Base-by-base conservation (phyloP, 176 grass and related monocot genomes). In the Oryza nivara region DNA sequence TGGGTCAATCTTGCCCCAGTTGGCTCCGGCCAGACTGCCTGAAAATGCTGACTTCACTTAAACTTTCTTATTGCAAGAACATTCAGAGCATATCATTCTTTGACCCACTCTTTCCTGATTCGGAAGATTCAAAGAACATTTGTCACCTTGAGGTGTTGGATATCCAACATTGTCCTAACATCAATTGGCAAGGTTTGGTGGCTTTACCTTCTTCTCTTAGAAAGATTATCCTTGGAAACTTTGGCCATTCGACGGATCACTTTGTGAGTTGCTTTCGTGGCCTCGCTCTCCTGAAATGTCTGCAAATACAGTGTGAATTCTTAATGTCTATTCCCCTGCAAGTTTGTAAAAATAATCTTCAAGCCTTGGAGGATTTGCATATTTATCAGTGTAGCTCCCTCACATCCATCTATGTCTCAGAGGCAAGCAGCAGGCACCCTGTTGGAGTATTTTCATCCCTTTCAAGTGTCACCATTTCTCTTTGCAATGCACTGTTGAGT, bases 21-120 rank as follows among this genome's bases (percentile, higher is more conserved):
- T 40, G 67, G 67, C 38, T 40, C 38, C 38, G 38, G 38, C 38
- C 6, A 40, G 38, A 40, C 6, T 40, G 36, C 36, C 0, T 38
- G 38, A 40, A 40, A 40, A 40, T 40, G 38, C 7, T 40, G 38
- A 8, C 15, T 70, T 40, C 67, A 4, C 34, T 70, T 70, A 2
- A 10, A 11, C 9, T 70, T 40, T 4, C 0, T 0, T 0, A 0
- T 0, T 70, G 67, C 43, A 2, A 10, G 10, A 0, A 11, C 9
- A 20, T 70, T 13, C 17, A 38, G 34, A n/a, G 34, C 16, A 0
- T 70, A 17, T 14, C 1, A 17, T 70, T 70, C 16, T 70, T 70
- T 40, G 7, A 4, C 1, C 67, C 32, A 35, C 34, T 5, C 2
- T 70, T 35, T 38, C 16, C 5, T 11, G 35, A 36, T 45, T 45